A percentile compares a stretch with the other conserved stretches of the same genome.
Evolutionary conservation across 129 eudicot species (phyloP).

Genomic region (Smallanthus sonchifolius): DNA sequence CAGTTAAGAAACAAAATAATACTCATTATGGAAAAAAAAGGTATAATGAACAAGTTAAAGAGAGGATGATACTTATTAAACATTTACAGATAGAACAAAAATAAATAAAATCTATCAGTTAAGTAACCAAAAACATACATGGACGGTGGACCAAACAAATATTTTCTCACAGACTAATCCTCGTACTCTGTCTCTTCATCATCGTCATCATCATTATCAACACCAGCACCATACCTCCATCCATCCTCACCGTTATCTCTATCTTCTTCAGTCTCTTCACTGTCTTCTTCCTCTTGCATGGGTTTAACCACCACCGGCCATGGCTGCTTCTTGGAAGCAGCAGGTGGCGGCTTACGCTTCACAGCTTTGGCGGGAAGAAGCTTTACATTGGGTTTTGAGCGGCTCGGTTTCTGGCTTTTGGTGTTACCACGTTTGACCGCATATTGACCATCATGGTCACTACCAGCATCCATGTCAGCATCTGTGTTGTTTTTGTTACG

Average conservation of each 20-base stretch:
- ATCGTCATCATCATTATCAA: conserved; percentile 52
- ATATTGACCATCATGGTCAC: conserved; percentile 63
- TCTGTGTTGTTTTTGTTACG: conserved; percentile 39
- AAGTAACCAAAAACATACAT: conserved; percentile 14
- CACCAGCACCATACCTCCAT: conserved; percentile 67
- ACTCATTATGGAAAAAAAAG: not conserved
- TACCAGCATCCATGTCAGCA: conserved; percentile 74
- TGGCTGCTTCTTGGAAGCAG: conserved; percentile 45
- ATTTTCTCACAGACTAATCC: conserved; percentile 31
- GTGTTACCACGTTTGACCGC: conserved; percentile 50
- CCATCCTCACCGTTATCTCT: conserved; percentile 62
- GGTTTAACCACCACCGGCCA: conserved; percentile 55
- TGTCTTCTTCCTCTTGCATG: conserved; percentile 72
- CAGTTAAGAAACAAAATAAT: no score
- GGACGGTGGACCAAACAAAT: not conserved
- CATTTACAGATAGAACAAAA: not conserved
- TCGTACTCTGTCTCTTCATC: conserved; percentile 95
- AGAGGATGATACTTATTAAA: not conserved
- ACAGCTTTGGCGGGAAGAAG: conserved; percentile 64
- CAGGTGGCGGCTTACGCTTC: conserved; percentile 46
- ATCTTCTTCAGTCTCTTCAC: conserved; percentile 97
- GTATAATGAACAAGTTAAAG: not conserved
- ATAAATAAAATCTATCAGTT: not conserved
- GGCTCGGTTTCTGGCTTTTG: conserved; percentile 53
- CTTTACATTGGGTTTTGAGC: conserved; percentile 65